phyloP scores from a whole-genome alignment of 768 basidiomycete genomes.

The Termitomyces sp. region DNA sequence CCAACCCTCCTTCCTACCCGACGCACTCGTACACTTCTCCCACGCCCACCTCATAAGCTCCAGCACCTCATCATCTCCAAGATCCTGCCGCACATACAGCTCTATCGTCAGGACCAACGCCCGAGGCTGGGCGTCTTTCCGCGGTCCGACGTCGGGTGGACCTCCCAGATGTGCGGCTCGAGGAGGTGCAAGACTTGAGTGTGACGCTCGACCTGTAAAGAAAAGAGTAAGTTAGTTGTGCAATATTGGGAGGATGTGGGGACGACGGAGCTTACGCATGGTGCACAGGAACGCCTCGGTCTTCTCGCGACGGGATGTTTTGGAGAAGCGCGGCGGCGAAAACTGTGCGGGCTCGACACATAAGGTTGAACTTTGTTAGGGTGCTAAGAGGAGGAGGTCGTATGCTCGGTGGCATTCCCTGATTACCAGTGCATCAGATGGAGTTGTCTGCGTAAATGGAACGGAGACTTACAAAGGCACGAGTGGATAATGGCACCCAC shows the following conservation, averaged over 20 bases:
- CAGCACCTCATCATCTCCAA: too few species aligned
- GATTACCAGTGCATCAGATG: neutral
- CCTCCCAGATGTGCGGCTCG: constrained; percentile 87
- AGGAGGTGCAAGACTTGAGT: constrained; percentile 80
- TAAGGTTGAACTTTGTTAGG: constrained; percentile 79
- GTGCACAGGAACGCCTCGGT: constrained; percentile 82
- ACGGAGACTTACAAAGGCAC: constrained; percentile 55
- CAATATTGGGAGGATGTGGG: too few species aligned
- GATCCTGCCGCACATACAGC: too few species aligned
- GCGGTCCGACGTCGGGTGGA: too few species aligned
- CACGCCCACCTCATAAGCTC: too few species aligned
- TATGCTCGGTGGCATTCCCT: constrained; percentile 58
- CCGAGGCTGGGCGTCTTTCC: too few species aligned
- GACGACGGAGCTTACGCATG: constrained; percentile 78
- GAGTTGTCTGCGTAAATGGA: neutral
- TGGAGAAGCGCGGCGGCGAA: constrained; percentile 88
- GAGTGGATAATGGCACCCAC: constrained; percentile 36
- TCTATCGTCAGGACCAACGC: too few species aligned
- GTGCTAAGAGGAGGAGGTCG: constrained; percentile 80
- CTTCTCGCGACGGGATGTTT: constrained; percentile 72
- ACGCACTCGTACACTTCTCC: constrained; percentile 58
- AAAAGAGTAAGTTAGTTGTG: too few species aligned
- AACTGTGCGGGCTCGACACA: constrained; percentile 79
- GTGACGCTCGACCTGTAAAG: constrained; percentile 87
- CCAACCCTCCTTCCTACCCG: constrained; percentile 41